A percentile compares a stretch with the other conserved stretches of the same genome.
These are phyloP conservation scores for Noccaea bulbosa DNA, from an alignment of 345 rosid genomes.

Conservation along the genomic window DNA sequence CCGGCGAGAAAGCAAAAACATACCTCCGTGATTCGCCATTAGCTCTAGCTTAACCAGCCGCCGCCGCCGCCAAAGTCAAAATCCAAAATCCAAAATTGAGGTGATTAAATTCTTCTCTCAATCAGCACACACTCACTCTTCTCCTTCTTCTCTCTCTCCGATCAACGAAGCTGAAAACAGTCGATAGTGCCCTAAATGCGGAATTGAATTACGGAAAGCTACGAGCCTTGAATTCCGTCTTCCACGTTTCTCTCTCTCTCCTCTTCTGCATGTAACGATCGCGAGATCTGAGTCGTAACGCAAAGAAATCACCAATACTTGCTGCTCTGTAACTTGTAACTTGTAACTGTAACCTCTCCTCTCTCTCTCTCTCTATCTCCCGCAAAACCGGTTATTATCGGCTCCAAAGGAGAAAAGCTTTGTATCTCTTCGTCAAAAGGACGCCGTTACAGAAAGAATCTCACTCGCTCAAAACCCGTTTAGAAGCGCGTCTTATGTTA, in stretches of 20 bases:
- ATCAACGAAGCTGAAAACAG: slow-evolving; percentile 18
- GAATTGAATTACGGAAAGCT: slow-evolving; percentile 20
- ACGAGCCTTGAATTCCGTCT: slow-evolving; percentile 34
- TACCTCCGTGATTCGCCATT: slow-evolving; percentile 60
- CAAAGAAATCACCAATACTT: slow-evolving; percentile 38
- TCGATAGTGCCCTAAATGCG: slow-evolving; percentile 9
- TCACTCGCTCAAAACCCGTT: slow-evolving; percentile 15
- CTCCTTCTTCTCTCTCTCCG: not conserved
- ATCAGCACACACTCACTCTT: not conserved
- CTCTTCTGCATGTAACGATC: slow-evolving; percentile 41
- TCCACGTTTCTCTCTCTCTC: slow-evolving; percentile 30
- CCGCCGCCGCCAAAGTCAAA: slow-evolving; percentile 22
- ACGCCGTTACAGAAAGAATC: slow-evolving; percentile 25
- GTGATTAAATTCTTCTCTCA: not conserved
- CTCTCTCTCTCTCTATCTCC: slow-evolving; percentile 14
- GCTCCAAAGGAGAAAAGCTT: not conserved
- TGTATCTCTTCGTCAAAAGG: slow-evolving; percentile 39
- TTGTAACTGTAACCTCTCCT: slow-evolving; percentile 37
- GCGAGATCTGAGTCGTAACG: slow-evolving; percentile 52
- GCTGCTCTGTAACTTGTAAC: slow-evolving; percentile 38
- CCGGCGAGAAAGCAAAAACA: slow-evolving; percentile 36
- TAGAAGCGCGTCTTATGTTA: slow-evolving; percentile 17
- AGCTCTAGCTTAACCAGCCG: slow-evolving; percentile 29
- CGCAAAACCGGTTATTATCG: slow-evolving; percentile 1
- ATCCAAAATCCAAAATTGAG: not conserved